Percentiles rank a stretch among this genome's conserved stretches.
phyloP scores from a whole-genome alignment of 2,329 filamentous ascomycete genomes.

The Penicillium frequentans region DNA sequence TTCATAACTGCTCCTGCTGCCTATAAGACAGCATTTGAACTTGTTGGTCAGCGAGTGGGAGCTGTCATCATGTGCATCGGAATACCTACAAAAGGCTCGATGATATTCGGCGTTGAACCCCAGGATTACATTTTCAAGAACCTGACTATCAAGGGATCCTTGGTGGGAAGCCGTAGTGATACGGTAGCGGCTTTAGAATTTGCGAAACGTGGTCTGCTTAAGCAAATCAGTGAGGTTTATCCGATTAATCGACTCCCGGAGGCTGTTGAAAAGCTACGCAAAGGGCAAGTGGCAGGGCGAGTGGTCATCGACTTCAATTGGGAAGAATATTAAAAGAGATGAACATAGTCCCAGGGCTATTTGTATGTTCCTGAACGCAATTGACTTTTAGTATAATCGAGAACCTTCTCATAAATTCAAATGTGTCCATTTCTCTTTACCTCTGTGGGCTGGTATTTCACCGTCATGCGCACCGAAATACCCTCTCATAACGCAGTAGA shows the following conservation, averaged over 20 bases:
- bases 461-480: no score
- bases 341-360: no score
- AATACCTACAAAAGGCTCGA: conserved; percentile 24
- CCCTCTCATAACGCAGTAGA: no score
- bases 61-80: conserved; percentile 56
- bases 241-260: conserved; percentile 50
- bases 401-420: no score
- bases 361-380: no score
- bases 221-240: conserved; percentile 52
- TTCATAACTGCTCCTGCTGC: conserved; percentile 43
- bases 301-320: conserved; percentile 56
- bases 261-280: conserved; percentile 52
- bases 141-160: conserved; percentile 27
- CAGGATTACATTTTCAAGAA: conserved; percentile 27
- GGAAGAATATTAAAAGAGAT: conserved; percentile 7
- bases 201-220: conserved; percentile 51
- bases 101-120: conserved; percentile 25
- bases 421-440: no score
- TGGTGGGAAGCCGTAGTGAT: conserved; percentile 33
- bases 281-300: conserved; percentile 54
- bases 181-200: conserved; percentile 42
- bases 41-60: conserved; percentile 44
- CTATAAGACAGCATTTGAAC: conserved; percentile 43
- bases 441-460: no score
- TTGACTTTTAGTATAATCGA: no score